phyloP scores from a whole-genome alignment of 140 eudicot species.

The Stevia rebaudiana region DNA sequence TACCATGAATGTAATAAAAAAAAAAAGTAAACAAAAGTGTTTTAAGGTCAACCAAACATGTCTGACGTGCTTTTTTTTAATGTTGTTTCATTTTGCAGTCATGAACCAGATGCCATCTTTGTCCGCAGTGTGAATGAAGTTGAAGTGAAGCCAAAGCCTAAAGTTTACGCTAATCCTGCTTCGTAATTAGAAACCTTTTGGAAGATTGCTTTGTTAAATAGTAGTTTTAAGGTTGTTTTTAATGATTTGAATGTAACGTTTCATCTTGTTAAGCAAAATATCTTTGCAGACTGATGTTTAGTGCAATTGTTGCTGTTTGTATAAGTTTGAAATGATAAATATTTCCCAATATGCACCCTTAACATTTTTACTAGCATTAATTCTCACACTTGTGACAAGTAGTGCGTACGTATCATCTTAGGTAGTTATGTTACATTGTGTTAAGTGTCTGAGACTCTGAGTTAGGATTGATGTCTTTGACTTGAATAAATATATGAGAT shows the following conservation, averaged over 20 bases:
- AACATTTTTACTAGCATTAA: background rate
- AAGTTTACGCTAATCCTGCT: slow-evolving; percentile 59
- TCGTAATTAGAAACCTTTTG: slow-evolving; percentile 22
- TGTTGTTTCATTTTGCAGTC: slow-evolving; percentile 44
- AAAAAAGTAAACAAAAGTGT: background rate
- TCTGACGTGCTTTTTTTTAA: background rate
- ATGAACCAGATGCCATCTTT: slow-evolving; percentile 83
- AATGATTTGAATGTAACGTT: slow-evolving; percentile 11
- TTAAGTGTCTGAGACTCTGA: background rate
- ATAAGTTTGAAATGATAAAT: background rate
- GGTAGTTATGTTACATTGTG: no score
- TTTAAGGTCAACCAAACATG: background rate
- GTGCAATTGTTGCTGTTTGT: background rate
- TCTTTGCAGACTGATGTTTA: slow-evolving; percentile 21
- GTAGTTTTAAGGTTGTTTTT: background rate
- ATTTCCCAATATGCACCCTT: background rate
- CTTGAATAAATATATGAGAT: no score
- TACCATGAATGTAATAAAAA: no score
- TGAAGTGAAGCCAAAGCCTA: slow-evolving; percentile 95
- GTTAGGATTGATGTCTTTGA: no score
- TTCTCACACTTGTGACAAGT: background rate
- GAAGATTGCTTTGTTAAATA: background rate
- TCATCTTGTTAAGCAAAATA: slow-evolving; percentile 27
- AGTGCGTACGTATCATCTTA: background rate
- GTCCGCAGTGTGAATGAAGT: slow-evolving; percentile 88